Conservation (phyloP, 2,329 filamentous ascomycete genomes). For the Paradendryphiella salina region DNA sequence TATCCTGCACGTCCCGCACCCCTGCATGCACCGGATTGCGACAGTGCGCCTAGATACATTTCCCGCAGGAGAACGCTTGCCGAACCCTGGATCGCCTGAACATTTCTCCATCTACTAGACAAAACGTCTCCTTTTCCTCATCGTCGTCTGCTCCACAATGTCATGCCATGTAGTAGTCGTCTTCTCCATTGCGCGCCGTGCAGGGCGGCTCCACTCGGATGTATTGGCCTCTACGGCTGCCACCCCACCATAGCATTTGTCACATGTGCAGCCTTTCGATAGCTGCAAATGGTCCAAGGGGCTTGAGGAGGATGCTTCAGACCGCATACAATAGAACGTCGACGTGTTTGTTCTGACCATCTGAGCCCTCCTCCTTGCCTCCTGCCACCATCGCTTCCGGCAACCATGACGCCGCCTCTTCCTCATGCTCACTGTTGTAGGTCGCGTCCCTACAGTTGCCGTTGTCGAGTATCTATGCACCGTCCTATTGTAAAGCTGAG, state of each 20-base stretch:
- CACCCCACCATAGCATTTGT: conserved; percentile 9
- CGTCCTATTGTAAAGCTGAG: background rate
- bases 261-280: conserved; percentile 10
- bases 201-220: conserved; percentile 7
- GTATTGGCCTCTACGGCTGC: conserved; percentile 14
- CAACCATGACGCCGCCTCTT: conserved; percentile 4
- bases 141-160: background rate
- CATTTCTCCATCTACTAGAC: too few relatives aligned
- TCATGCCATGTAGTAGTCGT: background rate
- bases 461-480: conserved; percentile 12
- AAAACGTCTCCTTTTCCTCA: too few relatives aligned
- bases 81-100: too few relatives aligned
- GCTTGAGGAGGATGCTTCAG: too few relatives aligned
- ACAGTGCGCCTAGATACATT: background rate
- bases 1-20: background rate
- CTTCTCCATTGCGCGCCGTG: background rate
- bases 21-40: background rate
- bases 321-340: too few relatives aligned
- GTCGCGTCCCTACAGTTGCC: background rate
- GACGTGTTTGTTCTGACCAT: too few relatives aligned
- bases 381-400: too few relatives aligned
- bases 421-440: conserved; percentile 2
- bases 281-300: conserved; percentile 2
- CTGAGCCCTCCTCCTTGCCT: too few relatives aligned
- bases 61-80: too few relatives aligned